phyloP scores from a whole-genome alignment of 2,329 filamentous ascomycete genomes.

The Colletotrichum costaricense region DNA sequence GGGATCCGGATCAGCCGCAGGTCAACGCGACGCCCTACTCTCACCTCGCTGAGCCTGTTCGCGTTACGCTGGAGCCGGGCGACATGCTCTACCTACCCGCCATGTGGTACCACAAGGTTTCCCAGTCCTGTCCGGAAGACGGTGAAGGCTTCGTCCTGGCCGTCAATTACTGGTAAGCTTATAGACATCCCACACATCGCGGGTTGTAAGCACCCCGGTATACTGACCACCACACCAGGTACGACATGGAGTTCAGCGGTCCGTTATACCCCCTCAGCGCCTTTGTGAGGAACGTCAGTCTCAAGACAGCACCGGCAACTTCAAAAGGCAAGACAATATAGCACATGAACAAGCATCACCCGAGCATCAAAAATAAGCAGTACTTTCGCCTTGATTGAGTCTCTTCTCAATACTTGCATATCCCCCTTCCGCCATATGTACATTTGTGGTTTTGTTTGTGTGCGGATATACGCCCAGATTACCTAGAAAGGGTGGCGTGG shows the following conservation, averaged over 20 bases:
- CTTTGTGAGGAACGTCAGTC: conserved; percentile 61
- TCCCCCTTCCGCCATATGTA: conserved; percentile 26
- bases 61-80: conserved; percentile 76
- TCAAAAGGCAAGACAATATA: neutral
- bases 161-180: conserved; percentile 80
- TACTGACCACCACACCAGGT: conserved; percentile 59
- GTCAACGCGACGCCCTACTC: conserved; percentile 68
- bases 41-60: conserved; percentile 66
- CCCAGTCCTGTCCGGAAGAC: conserved; percentile 74
- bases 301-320: conserved; percentile 3
- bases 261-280: conserved; percentile 71
- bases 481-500: conserved; percentile 13
- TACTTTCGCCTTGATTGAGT: conserved; percentile 20
- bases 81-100: conserved; percentile 87
- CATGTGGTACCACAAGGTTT: conserved; percentile 86
- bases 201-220: neutral
- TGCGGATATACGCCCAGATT: conserved; percentile 30
- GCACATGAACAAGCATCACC: neutral
- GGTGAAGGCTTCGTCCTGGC: conserved; percentile 81
- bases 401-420: conserved; percentile 10
- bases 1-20: conserved; percentile 75
- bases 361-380: neutral
- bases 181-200: neutral
- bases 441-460: conserved; percentile 9
- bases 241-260: conserved; percentile 82